These are phyloP conservation scores for Lachnellula arida DNA, from an alignment of 2,329 filamentous ascomycete species.

Conservation along the genomic window DNA sequence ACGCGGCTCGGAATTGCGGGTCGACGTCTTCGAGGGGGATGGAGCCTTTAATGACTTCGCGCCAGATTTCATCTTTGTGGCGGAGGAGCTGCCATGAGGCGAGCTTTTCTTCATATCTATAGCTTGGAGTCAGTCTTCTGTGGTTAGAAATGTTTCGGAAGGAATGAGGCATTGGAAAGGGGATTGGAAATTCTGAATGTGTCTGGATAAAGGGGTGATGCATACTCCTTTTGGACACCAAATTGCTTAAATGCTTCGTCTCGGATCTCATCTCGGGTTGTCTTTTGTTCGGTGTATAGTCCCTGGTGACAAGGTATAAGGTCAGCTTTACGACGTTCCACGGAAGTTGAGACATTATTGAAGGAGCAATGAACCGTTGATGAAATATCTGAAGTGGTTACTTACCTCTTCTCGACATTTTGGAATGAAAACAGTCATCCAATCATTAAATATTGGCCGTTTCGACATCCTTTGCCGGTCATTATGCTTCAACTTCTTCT, in stretches of 20 bases:
- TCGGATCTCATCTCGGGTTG: slow-evolving; percentile 43
- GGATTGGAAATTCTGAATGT: no score
- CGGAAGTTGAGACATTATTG: no score
- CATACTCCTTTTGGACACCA: slow-evolving; percentile 38
- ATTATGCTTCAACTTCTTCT: slow-evolving; percentile 43
- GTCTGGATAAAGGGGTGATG: no score
- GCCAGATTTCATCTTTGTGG: slow-evolving; percentile 41
- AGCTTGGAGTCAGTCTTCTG: no score
- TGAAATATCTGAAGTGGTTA: no score
- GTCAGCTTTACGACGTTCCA: no score
- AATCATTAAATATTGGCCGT: slow-evolving; percentile 54
- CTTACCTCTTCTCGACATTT: slow-evolving; percentile 39
- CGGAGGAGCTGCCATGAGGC: slow-evolving; percentile 38
- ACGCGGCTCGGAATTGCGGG: slow-evolving; percentile 21
- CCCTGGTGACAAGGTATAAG: no score
- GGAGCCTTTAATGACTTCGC: slow-evolving; percentile 39
- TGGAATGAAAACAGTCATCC: slow-evolving; percentile 61
- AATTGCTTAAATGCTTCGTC: slow-evolving; percentile 52
- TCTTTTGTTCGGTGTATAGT: slow-evolving; percentile 24
- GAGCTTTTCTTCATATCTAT: slow-evolving; percentile 36
- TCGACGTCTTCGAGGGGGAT: slow-evolving; percentile 29
- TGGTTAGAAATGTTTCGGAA: no score
- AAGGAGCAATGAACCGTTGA: no score
- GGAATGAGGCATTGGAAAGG: no score
- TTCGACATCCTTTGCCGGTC: slow-evolving; percentile 52